Evolutionary conservation across 257 asterid species (phyloP), one percentile per base, ranked within the genome.

Genomic region (Solanum ossicruentum): DNA sequence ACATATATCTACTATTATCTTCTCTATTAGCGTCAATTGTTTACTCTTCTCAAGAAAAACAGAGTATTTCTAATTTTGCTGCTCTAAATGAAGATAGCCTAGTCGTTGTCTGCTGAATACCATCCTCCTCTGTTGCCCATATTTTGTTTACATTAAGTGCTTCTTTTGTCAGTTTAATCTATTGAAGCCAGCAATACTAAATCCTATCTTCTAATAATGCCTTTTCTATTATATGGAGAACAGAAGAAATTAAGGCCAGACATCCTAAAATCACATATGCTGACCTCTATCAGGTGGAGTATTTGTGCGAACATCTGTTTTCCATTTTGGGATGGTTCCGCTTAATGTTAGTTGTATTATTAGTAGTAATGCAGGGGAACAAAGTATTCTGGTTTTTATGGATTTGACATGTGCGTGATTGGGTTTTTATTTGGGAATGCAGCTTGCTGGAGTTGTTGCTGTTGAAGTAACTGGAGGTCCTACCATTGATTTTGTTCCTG

Each of bases 391-490:
- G 77, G 15, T 61, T 60, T 15, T 67, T 78, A 58, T 0, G 16
- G 15, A 56, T 84, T 41, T 75, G 60, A 77, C 39, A 11, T 18
- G n/a, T 15, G 49, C 47, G 3, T 61, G 21, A 60, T 57, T 63
- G 18, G 84, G 16, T 58, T 79, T 81, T 28, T 26, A 52, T 52
- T 77, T 43, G 86, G 54, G 20, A 51, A 87, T 83, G 88, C 91
- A 95, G 98, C 95, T 95, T 61, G 98, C 97, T 77, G 98, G 98
- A 51, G 93, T 94, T 18, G 96, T 95, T 86, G 98, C 98, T 16
- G 95, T 95, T 84, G 98, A 95, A 88, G 87, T 91, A 67, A 94
- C 97, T 28, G 98, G 97, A 83, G 98, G 98, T 72, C 98, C 98
- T 58, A 84, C 89, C 36, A 71, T 94, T 80, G 92, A 90, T 82